Evolutionary conservation across 306 rosid genomes (phyloP), one percentile per base, ranked within the genome.

Genomic region (Cucurbita ficifolia): DNA sequence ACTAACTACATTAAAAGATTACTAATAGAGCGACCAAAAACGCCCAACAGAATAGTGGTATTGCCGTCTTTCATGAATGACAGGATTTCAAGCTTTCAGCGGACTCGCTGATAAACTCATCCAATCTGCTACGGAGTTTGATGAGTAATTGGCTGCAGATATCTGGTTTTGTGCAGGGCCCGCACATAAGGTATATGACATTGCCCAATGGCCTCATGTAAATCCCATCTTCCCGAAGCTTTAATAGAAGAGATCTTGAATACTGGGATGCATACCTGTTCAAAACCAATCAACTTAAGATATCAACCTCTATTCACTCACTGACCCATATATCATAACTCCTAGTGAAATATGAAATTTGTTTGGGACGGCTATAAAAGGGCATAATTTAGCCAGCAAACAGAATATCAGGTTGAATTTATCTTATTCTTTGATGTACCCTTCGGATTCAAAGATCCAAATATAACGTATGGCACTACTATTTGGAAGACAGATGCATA

Each of bases 151-250:
- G 87, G 83, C 50, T 76, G 86, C 96, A 94, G 77, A 79, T 76
- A 46, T 84, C 79, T 45, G 97, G 86, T 77, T 88, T 82, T 29
- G 97, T 88, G 89, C 96, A 91, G 61, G 98, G 98, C 67, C 96
- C 97, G 65, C 87, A 85, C 95, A 94, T 75, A 74, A 94, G 92
- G 81, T 89, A 94, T 78, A 94, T 78, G 76, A 90, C 97, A 46
- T 91, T 87, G 24, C 98, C 98, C 13, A 89, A 78, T 58, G 95
- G 95, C 84, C 99, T 91, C 86, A 54, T 85, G 83, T 84, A 91
- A 61, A 94, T 42, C 17, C 88, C 96, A 38, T 94, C 98, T 72
- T 85, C 89, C 54, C 89, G 78, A 40, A 94, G 98, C 72, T 82
- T 80, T 83, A 85, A 85, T 65, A 91, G 78, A 82, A 94, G 90